phyloP scores from a whole-genome alignment of 2,329 filamentous ascomycete genomes.

The Calonectria montana region DNA sequence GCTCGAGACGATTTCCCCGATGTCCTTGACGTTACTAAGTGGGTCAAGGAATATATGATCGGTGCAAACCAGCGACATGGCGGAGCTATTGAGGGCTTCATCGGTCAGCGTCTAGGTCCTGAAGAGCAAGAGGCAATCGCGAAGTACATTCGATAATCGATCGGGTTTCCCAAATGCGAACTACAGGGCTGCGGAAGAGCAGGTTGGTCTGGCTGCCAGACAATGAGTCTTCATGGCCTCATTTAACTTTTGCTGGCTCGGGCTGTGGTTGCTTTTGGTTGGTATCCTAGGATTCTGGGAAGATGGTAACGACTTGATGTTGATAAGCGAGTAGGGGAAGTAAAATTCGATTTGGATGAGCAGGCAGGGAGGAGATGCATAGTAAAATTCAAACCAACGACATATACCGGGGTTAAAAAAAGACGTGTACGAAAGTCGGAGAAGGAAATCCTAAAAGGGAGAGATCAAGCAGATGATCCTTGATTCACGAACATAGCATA shows the following conservation, averaged over 20 bases:
- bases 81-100: slow-evolving; percentile 77
- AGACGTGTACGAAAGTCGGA: not conserved
- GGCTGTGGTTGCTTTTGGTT: slow-evolving; percentile 15
- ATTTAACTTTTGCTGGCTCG: not conserved
- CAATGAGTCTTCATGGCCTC: not conserved
- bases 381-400: not conserved
- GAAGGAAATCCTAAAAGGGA: not conserved
- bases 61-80: slow-evolving; percentile 79
- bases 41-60: slow-evolving; percentile 84
- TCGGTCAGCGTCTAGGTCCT: slow-evolving; percentile 75
- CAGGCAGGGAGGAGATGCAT: not conserved
- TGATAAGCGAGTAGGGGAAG: not conserved
- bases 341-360: not conserved
- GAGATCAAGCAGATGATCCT: not conserved
- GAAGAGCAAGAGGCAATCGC: slow-evolving; percentile 67
- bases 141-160: slow-evolving; percentile 59
- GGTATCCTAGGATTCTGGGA: slow-evolving; percentile 31
- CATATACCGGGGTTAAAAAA: not conserved
- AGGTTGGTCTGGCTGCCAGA: not conserved
- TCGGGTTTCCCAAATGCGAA: not conserved
- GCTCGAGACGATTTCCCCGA: slow-evolving; percentile 87
- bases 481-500: slow-evolving; percentile 8
- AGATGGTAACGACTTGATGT: slow-evolving; percentile 8
- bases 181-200: not conserved
- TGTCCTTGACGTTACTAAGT: slow-evolving; percentile 82